These are phyloP conservation scores for Poterioochromonas sp. DNA, from an alignment of 352 stramenopile genomes.

Conservation along the genomic window DNA sequence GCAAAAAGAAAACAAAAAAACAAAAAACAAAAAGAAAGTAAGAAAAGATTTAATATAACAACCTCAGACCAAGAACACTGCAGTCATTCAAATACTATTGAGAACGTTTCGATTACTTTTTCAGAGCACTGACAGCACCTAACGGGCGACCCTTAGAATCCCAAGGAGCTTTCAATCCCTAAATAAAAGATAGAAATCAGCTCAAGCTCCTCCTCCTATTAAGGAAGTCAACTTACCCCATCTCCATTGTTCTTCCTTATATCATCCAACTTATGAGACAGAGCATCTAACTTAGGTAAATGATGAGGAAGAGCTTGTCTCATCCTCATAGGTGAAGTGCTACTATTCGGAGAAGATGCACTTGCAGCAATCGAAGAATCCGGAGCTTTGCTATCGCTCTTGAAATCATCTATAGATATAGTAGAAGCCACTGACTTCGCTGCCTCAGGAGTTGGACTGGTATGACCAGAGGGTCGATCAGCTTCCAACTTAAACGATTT, in stretches of 20 bases:
- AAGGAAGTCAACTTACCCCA: not conserved
- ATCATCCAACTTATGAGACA: conserved; percentile 5
- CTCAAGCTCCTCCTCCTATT: not conserved
- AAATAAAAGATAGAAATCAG: not conserved
- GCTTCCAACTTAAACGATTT: too few relatives aligned
- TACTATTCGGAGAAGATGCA: too few relatives aligned
- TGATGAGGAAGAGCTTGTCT: conserved; percentile 12
- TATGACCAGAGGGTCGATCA: not conserved
- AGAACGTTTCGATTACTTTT: not conserved
- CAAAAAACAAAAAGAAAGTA: too few relatives aligned
- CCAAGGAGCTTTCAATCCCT: conserved; percentile 16
- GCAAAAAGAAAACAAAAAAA: too few relatives aligned
- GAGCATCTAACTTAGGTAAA: not conserved
- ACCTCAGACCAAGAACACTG: too few relatives aligned
- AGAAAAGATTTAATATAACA: too few relatives aligned
- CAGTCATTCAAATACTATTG: too few relatives aligned
- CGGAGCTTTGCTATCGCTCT: not conserved
- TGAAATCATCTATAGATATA: not conserved
- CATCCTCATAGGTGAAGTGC: not conserved
- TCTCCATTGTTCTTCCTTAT: conserved; percentile 26
- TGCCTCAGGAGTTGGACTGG: not conserved
- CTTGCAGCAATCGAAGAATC: not conserved
- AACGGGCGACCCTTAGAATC: conserved; percentile 1
- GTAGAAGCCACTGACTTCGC: not conserved
- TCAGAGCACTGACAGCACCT: not conserved